Conservation (phyloP, 495 filamentous ascomycete genomes). For the Cudoniella acicularis region DNA sequence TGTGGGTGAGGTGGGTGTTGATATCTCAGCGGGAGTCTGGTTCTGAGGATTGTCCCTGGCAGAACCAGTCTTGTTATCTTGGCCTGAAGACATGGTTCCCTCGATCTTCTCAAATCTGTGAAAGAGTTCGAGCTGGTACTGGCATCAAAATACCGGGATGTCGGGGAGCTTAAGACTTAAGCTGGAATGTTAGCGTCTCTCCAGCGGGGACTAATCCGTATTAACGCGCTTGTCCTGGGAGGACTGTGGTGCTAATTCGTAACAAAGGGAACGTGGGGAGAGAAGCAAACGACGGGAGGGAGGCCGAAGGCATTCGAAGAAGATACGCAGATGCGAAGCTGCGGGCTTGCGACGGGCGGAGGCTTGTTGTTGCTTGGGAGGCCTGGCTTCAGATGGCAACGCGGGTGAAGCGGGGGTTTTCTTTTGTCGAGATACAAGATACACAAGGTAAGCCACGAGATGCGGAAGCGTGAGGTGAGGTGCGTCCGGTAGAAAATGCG, state of each 20-base stretch:
- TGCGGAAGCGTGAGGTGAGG: neutral
- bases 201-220: neutral
- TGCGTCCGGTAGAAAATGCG: too few relatives aligned
- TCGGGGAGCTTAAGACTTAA: neutral
- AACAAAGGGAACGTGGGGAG: neutral
- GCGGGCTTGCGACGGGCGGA: neutral
- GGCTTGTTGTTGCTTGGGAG: neutral
- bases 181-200: neutral
- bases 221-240: neutral
- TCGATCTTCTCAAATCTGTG: neutral
- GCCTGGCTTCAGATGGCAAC: neutral
- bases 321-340: too few relatives aligned
- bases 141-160: neutral
- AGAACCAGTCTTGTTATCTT: conserved; percentile 7
- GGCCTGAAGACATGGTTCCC: conserved; percentile 16
- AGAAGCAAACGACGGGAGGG: neutral
- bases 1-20: conserved; percentile 26
- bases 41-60: conserved; percentile 7
- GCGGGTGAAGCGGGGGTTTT: neutral
- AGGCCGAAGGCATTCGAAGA: conserved; percentile 11
- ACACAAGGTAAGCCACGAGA: conserved; percentile 10
- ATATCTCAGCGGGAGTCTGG: conserved; percentile 16
- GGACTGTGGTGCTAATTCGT: neutral
- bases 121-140: neutral
- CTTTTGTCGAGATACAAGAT: conserved; percentile 7